These are phyloP conservation scores for Fragaria vesca DNA, from an alignment of 306 rosid genomes.

Conservation along the genomic window DNA sequence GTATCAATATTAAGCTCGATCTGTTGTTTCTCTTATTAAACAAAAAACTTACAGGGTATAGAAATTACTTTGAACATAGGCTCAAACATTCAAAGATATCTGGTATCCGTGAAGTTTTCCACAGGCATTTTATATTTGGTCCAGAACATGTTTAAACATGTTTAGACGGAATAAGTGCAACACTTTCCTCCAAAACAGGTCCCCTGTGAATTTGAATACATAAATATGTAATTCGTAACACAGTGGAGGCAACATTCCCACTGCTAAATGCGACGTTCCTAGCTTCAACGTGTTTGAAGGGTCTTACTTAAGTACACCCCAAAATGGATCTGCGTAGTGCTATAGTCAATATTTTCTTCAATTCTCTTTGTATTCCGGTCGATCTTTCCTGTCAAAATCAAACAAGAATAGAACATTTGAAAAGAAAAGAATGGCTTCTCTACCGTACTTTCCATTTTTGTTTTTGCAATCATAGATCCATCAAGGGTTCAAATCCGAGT, in stretches of 20 bases:
- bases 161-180: constrained; percentile 19
- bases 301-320: not conserved
- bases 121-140: constrained; percentile 5
- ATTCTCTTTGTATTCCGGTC: not conserved
- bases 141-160: not conserved
- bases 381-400: constrained; percentile 3
- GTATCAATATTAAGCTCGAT: not conserved
- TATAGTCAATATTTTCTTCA: constrained; percentile 27
- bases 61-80: constrained; percentile 38
- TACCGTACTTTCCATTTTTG: not conserved
- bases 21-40: not conserved
- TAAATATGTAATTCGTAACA: not conserved
- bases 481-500: not conserved
- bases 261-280: not conserved
- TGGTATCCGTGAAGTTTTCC: not conserved
- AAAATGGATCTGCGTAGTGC: not conserved
- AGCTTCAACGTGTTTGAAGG: constrained; percentile 41
- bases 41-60: not conserved
- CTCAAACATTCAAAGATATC: constrained; percentile 4
- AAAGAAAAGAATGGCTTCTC: not conserved
- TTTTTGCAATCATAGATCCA: not conserved
- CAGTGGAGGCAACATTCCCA: not conserved
- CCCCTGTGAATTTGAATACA: not conserved
- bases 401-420: not conserved
- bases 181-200: constrained; percentile 21